A percentile compares a stretch with the other conserved stretches of the same genome.
phyloP scores from a whole-genome alignment of 495 filamentous ascomycete genomes.

The Corynascus novoguineensis region DNA sequence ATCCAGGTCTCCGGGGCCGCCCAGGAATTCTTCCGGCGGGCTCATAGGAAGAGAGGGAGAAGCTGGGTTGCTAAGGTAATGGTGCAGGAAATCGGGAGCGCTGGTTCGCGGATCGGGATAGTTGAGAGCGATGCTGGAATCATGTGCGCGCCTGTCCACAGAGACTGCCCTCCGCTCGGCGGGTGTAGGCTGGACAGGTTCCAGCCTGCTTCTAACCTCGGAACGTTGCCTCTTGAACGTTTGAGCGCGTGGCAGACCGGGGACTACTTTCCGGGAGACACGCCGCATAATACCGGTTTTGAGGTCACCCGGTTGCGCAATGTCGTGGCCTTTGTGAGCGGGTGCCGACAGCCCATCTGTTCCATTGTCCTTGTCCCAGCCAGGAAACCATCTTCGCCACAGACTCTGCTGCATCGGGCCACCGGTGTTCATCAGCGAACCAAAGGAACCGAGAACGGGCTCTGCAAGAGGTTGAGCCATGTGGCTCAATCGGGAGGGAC shows the following conservation, averaged over 20 bases:
- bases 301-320: slow-evolving; percentile 20
- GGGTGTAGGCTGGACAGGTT: slow-evolving; percentile 52
- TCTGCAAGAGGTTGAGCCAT: slow-evolving; percentile 26
- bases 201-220: slow-evolving; percentile 67
- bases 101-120: slow-evolving; percentile 38
- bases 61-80: slow-evolving; percentile 17
- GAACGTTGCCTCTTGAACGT: slow-evolving; percentile 79
- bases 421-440: slow-evolving; percentile 11
- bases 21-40: slow-evolving; percentile 27
- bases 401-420: slow-evolving; percentile 22
- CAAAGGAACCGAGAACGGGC: slow-evolving; percentile 10
- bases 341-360: slow-evolving; percentile 8
- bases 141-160: slow-evolving; percentile 55
- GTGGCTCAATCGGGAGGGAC: slow-evolving; percentile 10
- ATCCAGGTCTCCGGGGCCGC: slow-evolving; percentile 15
- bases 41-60: slow-evolving; percentile 28
- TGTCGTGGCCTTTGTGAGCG: slow-evolving; percentile 5
- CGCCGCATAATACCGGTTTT: slow-evolving; percentile 37
- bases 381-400: slow-evolving; percentile 24
- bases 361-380: slow-evolving; percentile 20
- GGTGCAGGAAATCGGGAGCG: slow-evolving; percentile 38
- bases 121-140: slow-evolving; percentile 24
- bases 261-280: slow-evolving; percentile 66
- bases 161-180: slow-evolving; percentile 71
- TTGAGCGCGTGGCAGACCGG: slow-evolving; percentile 65